Evolutionary conservation across 2,329 filamentous ascomycete genomes (phyloP).

Genomic region (Botrytis byssoidea): DNA sequence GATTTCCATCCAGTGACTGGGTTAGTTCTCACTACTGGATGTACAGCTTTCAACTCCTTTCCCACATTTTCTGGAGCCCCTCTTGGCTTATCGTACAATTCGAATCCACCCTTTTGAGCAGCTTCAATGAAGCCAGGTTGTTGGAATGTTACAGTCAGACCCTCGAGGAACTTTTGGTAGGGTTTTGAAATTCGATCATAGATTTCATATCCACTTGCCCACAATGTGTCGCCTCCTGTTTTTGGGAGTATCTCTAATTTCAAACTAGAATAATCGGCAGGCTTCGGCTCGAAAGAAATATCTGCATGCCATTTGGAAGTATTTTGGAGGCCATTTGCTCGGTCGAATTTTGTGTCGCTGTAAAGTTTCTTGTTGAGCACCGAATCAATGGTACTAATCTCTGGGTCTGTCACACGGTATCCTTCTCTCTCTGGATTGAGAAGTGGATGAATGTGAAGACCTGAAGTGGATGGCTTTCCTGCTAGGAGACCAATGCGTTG

Average conservation of each 20-base stretch:
- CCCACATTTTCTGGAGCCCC: conserved; percentile 53
- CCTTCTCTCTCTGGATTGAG: conserved; percentile 53
- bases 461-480: conserved; percentile 54
- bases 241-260: conserved; percentile 55
- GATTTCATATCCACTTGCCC: conserved; percentile 66
- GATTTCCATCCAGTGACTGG: conserved; percentile 59
- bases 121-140: conserved; percentile 51
- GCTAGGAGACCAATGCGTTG: conserved; percentile 57
- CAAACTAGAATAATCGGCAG: conserved; percentile 61
- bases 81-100: conserved; percentile 46
- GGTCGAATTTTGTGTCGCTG: conserved; percentile 23
- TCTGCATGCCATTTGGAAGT: conserved; percentile 58
- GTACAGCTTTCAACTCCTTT: conserved; percentile 47
- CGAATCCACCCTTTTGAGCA: conserved; percentile 46
- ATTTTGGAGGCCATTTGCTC: conserved; percentile 43
- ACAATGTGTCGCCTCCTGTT: conserved; percentile 59
- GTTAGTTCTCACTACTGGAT: conserved; percentile 57
- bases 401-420: conserved; percentile 47
- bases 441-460: conserved; percentile 62
- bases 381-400: conserved; percentile 64
- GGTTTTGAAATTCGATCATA: conserved; percentile 61
- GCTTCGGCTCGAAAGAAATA: conserved; percentile 62
- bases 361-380: conserved; percentile 53
- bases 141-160: conserved; percentile 54
- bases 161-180: conserved; percentile 58